phyloP scores from a whole-genome alignment of 306 rosid genomes.

The Citrullus amarus region DNA sequence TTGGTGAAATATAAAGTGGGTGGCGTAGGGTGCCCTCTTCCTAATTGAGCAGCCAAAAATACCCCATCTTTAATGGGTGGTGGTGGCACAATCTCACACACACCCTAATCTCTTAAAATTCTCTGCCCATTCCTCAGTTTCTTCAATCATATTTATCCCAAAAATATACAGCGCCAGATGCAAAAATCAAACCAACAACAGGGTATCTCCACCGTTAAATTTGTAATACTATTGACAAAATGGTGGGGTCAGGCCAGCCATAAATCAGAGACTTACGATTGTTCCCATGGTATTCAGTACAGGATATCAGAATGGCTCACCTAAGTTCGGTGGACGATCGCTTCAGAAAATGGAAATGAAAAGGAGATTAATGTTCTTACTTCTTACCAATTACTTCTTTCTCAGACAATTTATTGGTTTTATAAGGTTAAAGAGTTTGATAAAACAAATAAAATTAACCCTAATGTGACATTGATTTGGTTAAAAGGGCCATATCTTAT shows the following conservation, averaged over 20 bases:
- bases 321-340: neutral
- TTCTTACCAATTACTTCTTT: neutral
- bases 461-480: neutral
- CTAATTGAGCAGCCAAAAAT: conserved; percentile 18
- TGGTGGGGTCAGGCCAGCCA: neutral
- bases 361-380: neutral
- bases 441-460: neutral
- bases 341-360: neutral
- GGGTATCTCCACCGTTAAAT: neutral
- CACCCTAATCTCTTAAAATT: neutral
- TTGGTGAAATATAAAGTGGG: conserved; percentile 21
- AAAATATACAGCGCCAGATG: neutral
- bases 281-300: neutral
- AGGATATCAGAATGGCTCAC: neutral
- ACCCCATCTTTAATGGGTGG: conserved; percentile 62
- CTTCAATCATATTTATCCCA: neutral
- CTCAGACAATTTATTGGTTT: neutral
- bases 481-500: neutral
- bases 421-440: neutral
- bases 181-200: neutral
- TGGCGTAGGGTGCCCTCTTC: conserved; percentile 20
- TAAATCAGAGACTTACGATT: neutral
- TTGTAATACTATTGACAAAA: neutral
- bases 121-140: neutral
- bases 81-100: conserved; percentile 23